These are phyloP conservation scores for Zoysia matrella DNA, from an alignment of 202 grass and related monocot genomes.

Conservation along the genomic window DNA sequence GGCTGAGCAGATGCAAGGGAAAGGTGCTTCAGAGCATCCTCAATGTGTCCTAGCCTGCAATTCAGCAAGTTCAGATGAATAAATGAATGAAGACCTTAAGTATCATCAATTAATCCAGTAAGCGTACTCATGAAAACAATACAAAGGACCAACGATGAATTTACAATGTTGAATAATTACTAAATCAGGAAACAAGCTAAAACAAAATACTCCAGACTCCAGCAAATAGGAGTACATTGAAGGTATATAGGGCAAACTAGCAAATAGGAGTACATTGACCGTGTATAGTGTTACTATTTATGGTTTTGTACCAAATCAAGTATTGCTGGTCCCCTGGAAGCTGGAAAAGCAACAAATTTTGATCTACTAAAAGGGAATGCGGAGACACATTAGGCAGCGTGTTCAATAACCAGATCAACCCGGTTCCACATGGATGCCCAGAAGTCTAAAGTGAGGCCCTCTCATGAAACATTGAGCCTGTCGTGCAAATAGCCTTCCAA, in stretches of 20 bases:
- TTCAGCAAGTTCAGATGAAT: slow-evolving; percentile 35
- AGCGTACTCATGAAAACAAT: background rate
- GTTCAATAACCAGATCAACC: slow-evolving; percentile 36
- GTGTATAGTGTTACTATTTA: slow-evolving; percentile 10
- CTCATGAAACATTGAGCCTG: slow-evolving; percentile 14
- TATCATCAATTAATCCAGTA: background rate
- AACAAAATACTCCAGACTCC: background rate
- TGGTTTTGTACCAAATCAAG: slow-evolving; percentile 31
- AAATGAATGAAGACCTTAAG: slow-evolving; percentile 14
- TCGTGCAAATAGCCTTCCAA: slow-evolving; percentile 22
- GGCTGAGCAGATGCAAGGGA: slow-evolving; percentile 60
- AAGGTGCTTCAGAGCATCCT: slow-evolving; percentile 85
- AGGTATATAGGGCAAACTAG: background rate
- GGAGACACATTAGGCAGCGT: slow-evolving; percentile 23
- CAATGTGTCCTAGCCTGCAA: slow-evolving; percentile 82
- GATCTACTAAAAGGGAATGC: slow-evolving; percentile 12
- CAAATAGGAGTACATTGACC: slow-evolving; percentile 31
- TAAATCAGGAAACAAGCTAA: background rate
- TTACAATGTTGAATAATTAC: background rate
- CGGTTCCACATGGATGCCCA: slow-evolving; percentile 20
- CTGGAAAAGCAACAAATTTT: slow-evolving; percentile 30
- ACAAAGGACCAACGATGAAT: slow-evolving; percentile 4
- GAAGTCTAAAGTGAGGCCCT: slow-evolving; percentile 3
- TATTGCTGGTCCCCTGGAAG: slow-evolving; percentile 27
- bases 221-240: too few species aligned